phyloP scores from a whole-genome alignment of 805 yeast species.

The Gaillardinia entomophila region DNA sequence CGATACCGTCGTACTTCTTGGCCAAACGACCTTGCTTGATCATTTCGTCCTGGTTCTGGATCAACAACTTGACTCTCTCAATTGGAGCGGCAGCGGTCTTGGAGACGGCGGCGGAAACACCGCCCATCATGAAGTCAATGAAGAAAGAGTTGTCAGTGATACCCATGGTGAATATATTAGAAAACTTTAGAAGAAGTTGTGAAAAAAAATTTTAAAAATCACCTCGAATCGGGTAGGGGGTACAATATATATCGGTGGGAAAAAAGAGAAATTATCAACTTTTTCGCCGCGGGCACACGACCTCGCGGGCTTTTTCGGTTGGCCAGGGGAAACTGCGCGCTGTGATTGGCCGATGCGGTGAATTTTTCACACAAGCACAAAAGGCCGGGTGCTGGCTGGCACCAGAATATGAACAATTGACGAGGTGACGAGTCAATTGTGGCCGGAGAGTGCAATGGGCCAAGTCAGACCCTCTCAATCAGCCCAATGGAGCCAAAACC shows the following conservation, averaged over 20 bases:
- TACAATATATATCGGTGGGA: neutral
- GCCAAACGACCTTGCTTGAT: slow-evolving; percentile 94
- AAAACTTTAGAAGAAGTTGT: slow-evolving; percentile 4
- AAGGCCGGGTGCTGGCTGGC: too few relatives aligned
- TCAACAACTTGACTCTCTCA: slow-evolving; percentile 93
- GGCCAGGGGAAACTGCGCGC: neutral
- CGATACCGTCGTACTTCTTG: slow-evolving; percentile 81
- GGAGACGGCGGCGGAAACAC: slow-evolving; percentile 98
- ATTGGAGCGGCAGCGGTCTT: slow-evolving; percentile 98
- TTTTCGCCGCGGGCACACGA: neutral
- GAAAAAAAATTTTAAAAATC: slow-evolving; percentile 10
- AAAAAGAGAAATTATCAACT: too few relatives aligned
- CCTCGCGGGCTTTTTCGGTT: neutral
- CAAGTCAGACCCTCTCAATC: too few relatives aligned
- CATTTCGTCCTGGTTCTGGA: slow-evolving; percentile 98
- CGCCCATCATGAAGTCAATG: slow-evolving; percentile 82
- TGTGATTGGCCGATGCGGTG: neutral
- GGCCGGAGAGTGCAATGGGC: too few relatives aligned
- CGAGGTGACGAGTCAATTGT: too few relatives aligned
- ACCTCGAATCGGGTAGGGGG: neutral
- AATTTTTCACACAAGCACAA: too few relatives aligned
- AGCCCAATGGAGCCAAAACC: too few relatives aligned
- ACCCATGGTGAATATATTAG: slow-evolving; percentile 7
- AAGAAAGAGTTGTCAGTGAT: slow-evolving; percentile 22
- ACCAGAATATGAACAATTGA: too few relatives aligned